These are phyloP conservation scores for Lepidium didymum DNA, from an alignment of 345 rosid species.

Conservation along the genomic window DNA sequence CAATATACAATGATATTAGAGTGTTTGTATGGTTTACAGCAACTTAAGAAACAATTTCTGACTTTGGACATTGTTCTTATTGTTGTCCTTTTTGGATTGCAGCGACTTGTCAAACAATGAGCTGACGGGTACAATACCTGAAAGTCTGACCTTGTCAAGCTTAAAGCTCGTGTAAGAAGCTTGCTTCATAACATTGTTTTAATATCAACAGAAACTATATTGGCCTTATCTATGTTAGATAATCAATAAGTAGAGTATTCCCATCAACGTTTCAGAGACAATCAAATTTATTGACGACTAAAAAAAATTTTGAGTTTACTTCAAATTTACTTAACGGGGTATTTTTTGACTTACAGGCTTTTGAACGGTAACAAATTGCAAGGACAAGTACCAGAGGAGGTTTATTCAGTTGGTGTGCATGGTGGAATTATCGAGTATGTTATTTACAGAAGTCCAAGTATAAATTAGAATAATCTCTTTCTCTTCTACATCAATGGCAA, in stretches of 20 bases:
- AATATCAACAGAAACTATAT: neutral
- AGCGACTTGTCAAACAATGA: constrained; percentile 90
- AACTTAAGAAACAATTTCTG: neutral
- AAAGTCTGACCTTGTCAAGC: constrained; percentile 58
- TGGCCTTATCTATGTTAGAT: neutral
- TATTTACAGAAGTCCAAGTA: neutral
- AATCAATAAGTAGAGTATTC: neutral
- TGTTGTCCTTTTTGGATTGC: constrained; percentile 15
- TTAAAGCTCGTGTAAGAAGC: constrained; percentile 64
- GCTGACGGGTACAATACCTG: constrained; percentile 78
- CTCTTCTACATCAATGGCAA: neutral
- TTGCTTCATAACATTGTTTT: neutral
- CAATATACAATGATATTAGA: neutral
- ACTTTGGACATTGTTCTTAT: constrained; percentile 4
- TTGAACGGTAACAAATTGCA: constrained; percentile 64
- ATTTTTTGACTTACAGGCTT: constrained; percentile 37
- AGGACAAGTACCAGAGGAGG: constrained; percentile 81
- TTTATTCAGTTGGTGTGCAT: constrained; percentile 81
- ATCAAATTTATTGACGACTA: neutral
- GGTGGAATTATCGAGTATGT: constrained; percentile 94
- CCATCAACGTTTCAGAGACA: neutral
- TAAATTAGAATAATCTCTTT: neutral
- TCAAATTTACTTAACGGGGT: too few relatives aligned
- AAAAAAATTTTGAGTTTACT: too few relatives aligned
- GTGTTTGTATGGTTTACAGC: neutral